These are phyloP conservation scores for Lithohypha guttulata DNA, from an alignment of 2,329 filamentous ascomycete genomes.

Conservation along the genomic window DNA sequence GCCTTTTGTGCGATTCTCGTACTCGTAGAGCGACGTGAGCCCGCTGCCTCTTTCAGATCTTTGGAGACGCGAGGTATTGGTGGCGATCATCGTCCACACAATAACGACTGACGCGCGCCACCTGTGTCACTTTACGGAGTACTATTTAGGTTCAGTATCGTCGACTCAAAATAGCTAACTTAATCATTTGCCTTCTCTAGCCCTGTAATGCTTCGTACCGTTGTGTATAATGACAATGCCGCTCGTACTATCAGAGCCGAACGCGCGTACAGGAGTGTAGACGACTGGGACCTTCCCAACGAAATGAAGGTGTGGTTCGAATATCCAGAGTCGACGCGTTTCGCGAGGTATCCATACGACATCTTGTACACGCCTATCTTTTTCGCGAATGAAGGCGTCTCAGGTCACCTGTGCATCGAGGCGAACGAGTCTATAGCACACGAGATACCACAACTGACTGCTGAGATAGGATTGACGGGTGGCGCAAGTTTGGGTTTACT, in stretches of 20 bases:
- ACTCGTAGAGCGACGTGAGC: no score
- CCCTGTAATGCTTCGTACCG: conserved; percentile 2
- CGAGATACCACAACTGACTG: conserved; percentile 3
- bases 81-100: no score
- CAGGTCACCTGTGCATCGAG: conserved; percentile 6
- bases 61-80: no score
- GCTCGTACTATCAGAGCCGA: conserved; percentile 3
- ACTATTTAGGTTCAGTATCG: no score
- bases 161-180: no score
- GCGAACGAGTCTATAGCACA: conserved; percentile 1
- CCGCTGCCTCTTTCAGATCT: no score
- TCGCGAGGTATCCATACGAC: conserved; percentile 5
- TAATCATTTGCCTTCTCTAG: no score
- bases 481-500: conserved; percentile 6
- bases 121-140: conserved; percentile 1
- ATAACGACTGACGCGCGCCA: no score
- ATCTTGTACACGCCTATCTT: conserved; percentile 9
- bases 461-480: conserved; percentile 1
- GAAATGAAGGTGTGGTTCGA: conserved; percentile 11
- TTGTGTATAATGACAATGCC: conserved; percentile 5
- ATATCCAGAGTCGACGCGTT: conserved; percentile 9
- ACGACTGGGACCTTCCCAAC: conserved; percentile 3
- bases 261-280: conserved; percentile 3
- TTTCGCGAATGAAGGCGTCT: conserved; percentile 9
- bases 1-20: no score